A percentile compares a stretch with the other conserved stretches of the same genome.
Evolutionary conservation across 1,284 basidiomycete genomes (phyloP).

Genomic region (Rhodotorula mucilaginosa): DNA sequence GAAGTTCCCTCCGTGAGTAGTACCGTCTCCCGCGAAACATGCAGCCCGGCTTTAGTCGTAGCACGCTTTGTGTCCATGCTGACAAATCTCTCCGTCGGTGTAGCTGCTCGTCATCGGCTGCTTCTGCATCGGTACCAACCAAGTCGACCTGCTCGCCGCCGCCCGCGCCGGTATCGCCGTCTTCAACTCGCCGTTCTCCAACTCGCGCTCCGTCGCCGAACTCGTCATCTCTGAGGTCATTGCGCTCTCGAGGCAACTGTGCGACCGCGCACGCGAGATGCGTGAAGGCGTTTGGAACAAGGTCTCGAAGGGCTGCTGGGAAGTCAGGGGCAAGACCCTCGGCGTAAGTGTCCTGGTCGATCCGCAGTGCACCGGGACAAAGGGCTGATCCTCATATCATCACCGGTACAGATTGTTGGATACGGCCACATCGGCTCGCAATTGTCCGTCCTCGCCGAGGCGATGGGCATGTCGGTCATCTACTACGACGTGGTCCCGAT

Average conservation of each 20-base stretch:
- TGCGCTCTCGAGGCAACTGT: constrained; percentile 88
- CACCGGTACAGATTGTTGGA: constrained; percentile 66
- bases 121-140: constrained; percentile 98
- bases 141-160: constrained; percentile 86
- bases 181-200: constrained; percentile 99
- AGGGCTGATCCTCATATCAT: not conserved
- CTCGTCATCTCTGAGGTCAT: constrained; percentile 94
- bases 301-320: constrained; percentile 91
- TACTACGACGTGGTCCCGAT: constrained; percentile 96
- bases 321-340: constrained; percentile 93
- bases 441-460: constrained; percentile 93
- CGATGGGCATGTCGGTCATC: constrained; percentile 92
- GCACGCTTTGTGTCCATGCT: not conserved
- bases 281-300: constrained; percentile 95
- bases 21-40: not conserved
- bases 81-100: too few species aligned
- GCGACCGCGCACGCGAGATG: constrained; percentile 85
- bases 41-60: too few species aligned
- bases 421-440: constrained; percentile 99
- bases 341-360: constrained; percentile 53
- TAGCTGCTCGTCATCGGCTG: constrained; percentile 95
- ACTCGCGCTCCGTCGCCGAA: constrained; percentile 98
- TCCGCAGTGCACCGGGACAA: too few species aligned
- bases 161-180: constrained; percentile 89
- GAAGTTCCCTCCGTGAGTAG: constrained; percentile 69